phyloP scores from a whole-genome alignment of 2,329 filamentous ascomycete genomes.

The Colletotrichum theobromicola region DNA sequence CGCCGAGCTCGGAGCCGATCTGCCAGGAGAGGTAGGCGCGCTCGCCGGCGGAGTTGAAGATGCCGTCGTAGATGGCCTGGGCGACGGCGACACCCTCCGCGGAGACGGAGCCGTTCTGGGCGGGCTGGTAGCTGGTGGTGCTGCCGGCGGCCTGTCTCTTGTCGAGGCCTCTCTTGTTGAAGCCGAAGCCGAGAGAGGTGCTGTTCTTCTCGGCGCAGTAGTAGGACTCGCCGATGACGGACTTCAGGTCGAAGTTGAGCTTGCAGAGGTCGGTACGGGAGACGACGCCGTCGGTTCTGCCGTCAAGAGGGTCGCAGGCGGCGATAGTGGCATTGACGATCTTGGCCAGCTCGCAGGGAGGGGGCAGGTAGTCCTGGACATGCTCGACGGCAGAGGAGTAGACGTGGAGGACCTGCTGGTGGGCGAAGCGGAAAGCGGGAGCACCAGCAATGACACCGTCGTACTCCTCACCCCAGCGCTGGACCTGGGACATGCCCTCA shows the following conservation, averaged over 20 bases:
- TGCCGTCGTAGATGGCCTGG: constrained; percentile 37
- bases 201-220: constrained; percentile 28
- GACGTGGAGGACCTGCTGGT: constrained; percentile 51
- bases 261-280: constrained; percentile 38
- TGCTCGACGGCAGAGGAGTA: constrained; percentile 42
- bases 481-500: constrained; percentile 52
- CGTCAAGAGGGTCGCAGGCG: constrained; percentile 60
- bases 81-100: constrained; percentile 36
- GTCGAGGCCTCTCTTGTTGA: constrained; percentile 23
- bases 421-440: constrained; percentile 47
- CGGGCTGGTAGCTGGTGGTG: constrained; percentile 26
- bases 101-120: constrained; percentile 40
- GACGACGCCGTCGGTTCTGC: constrained; percentile 44
- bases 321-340: constrained; percentile 60
- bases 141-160: constrained; percentile 24
- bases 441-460: constrained; percentile 52
- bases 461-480: constrained; percentile 43
- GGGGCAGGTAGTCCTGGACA: constrained; percentile 39
- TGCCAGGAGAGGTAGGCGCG: constrained; percentile 32
- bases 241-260: constrained; percentile 36
- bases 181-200: constrained; percentile 27
- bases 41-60: constrained; percentile 35
- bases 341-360: constrained; percentile 50
- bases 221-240: constrained; percentile 36
- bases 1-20: constrained; percentile 32